phyloP scores from a whole-genome alignment of 2,329 filamentous ascomycete genomes.

The Celoporthe dispersa region DNA sequence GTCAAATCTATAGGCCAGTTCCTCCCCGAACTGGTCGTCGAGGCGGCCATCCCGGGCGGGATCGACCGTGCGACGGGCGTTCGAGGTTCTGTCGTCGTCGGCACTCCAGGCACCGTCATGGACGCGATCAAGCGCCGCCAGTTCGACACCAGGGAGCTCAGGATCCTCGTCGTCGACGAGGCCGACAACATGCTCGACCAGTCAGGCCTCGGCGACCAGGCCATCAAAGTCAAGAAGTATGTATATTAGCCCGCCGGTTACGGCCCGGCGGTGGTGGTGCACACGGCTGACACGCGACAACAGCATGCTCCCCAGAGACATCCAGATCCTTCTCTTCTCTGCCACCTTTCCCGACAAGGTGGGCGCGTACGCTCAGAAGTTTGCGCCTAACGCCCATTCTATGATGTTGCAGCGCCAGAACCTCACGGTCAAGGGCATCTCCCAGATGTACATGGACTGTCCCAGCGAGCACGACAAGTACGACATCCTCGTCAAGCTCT shows the following conservation, averaged over 20 bases:
- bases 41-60: slow-evolving; percentile 81
- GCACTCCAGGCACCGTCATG: slow-evolving; percentile 90
- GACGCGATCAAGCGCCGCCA: slow-evolving; percentile 80
- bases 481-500: slow-evolving; percentile 85
- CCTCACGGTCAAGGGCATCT: slow-evolving; percentile 94
- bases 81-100: slow-evolving; percentile 80
- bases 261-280: neutral
- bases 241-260: slow-evolving; percentile 38
- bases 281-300: slow-evolving; percentile 11
- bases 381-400: slow-evolving; percentile 83
- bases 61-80: slow-evolving; percentile 71
- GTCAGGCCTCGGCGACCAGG: slow-evolving; percentile 94
- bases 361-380: slow-evolving; percentile 79
- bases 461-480: slow-evolving; percentile 83
- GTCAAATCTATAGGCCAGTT: slow-evolving; percentile 84
- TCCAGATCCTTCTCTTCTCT: slow-evolving; percentile 95
- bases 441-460: slow-evolving; percentile 97
- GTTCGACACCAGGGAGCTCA: slow-evolving; percentile 73
- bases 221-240: slow-evolving; percentile 83
- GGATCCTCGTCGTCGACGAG: slow-evolving; percentile 89
- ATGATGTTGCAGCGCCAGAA: slow-evolving; percentile 89
- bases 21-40: slow-evolving; percentile 74
- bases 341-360: slow-evolving; percentile 91
- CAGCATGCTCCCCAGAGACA: slow-evolving; percentile 71
- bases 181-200: slow-evolving; percentile 99